Evolutionary conservation across 768 basidiomycete genomes (phyloP).

Genomic region (Auricularia heimuer): DNA sequence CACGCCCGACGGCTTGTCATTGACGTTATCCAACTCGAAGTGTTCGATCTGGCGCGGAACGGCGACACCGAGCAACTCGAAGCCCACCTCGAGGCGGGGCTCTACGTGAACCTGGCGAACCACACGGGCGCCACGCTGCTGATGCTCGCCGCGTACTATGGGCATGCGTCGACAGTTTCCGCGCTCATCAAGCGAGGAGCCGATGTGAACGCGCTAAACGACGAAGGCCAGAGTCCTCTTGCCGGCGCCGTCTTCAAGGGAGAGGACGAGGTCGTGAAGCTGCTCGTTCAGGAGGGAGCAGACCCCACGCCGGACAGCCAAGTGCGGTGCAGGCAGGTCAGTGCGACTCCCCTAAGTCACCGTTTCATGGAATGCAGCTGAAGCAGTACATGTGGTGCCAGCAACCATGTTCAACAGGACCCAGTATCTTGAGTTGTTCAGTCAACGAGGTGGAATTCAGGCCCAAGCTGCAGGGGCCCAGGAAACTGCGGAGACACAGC

Average conservation of each 20-base stretch:
- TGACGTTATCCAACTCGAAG: not conserved
- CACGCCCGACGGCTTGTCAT: no score
- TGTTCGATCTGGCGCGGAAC: conserved; percentile 64
- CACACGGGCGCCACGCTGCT: conserved; percentile 61
- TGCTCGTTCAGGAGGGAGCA: conserved; percentile 44
- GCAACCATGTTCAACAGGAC: not conserved
- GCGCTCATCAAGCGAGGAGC: conserved; percentile 47
- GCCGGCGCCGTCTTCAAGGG: conserved; percentile 74
- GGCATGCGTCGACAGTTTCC: conserved; percentile 44
- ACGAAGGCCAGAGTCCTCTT: conserved; percentile 60
- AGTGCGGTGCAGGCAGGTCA: conserved; percentile 51
- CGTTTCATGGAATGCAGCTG: not conserved
- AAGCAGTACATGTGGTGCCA: not conserved
- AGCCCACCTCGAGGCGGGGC: conserved; percentile 54
- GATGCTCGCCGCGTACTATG: conserved; percentile 70
- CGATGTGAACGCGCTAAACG: conserved; percentile 62
- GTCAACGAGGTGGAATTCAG: no score
- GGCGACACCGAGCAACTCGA: conserved; percentile 45
- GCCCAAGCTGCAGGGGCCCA: no score
- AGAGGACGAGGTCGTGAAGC: conserved; percentile 51
- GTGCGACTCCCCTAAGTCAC: not conserved
- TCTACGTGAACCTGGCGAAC: conserved; percentile 66
- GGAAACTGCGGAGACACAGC: no score
- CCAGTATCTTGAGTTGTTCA: not conserved
- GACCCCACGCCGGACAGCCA: conserved; percentile 54